Base-by-base conservation (phyloP, 257 asterid species). In the Gentiana dahurica region DNA sequence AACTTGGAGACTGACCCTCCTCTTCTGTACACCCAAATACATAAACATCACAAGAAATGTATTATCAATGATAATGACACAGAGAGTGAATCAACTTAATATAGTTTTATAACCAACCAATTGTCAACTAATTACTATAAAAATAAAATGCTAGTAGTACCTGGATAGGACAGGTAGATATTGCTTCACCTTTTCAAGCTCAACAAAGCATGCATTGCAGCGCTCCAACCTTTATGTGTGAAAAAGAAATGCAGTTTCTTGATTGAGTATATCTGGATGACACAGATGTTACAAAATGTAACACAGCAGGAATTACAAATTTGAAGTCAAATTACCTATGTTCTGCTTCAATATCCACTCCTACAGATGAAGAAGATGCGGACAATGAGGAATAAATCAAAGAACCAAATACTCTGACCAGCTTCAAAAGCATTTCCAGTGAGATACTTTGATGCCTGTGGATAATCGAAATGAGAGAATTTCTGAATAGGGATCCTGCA, bases 341-440 rank as follows among this genome's bases (percentile, higher is more conserved):
- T 71, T 92, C 98, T 34, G 98, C 95, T 81, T 88, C 99, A 58
- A 92, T 80, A 81, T 92, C 94, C 60, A 92, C 97, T 51, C 95
- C 99, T 60, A 92, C 97, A 50, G 97, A 76, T 3, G 46, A 41
- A 64, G 94, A 65, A 68, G 86, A 70, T 6, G 95, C 89, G n/a
- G 99, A 81, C 54, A 88, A 35, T 35, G 99, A 80, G 57, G 95
- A 78, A 71, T 88, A 85, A 39, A 92, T 88, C 53, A 85, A 71
- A 39, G 94, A 84, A 41, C 99, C 99, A 81, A 87, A 92, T 73
- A 81, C 78, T 79, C 88, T 81, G 59, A 85, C 99, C 73, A 92
- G 80, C 81, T 84, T 89, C 37, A 92, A 76, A 65, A 92, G 84
- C 89, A 88, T 74, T 65, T 73, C 85, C 69, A 92, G 71, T 57